Base-by-base conservation (phyloP, 192 early-diverging fungal genomes). In the Linnemannia exigua region DNA sequence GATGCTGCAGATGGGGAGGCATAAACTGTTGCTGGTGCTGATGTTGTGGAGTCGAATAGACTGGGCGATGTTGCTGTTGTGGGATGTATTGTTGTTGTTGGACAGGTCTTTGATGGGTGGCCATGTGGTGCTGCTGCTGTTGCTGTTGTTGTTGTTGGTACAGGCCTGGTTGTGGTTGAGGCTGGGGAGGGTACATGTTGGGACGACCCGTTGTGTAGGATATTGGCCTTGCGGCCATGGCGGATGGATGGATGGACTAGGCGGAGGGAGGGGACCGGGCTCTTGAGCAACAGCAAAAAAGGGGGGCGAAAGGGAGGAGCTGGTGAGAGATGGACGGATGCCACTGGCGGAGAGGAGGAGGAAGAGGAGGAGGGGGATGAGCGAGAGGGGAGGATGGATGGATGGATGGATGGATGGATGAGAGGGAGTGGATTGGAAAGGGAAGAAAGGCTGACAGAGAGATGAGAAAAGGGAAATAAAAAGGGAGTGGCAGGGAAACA, bases 171-270 rank as follows among this genome's bases (percentile, higher is more conserved):
- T 82, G 80, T 20, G 73, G 82, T 36, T 83, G 80, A 20, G 80
- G 72, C 70, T 78, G 76, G 11, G 82, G 63, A 38, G 82, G 82
- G 46, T 85, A 79, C 77, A 85, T 72, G 70, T 73, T 77, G 44
- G 77, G 82, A 38, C 82, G 82, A n/a, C 58, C 82, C 82, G 28
- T 38, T 67, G 74, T 63, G 58, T 79, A 79, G 52, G 77, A 74
- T 74, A 85, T 79, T 48, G 82, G 82, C 77, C 82, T 36, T 28
- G 82, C 82, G 63, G 82, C 82, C 77, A 85, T 85, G 11, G 73
- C 17, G 61, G 17, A 31, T 63, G 61, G 58, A 44, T 31, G 61
- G 17, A 31, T 63, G 61, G 58, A 44, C 44, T 22, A 33, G 46
- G 50, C 11, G n/a, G 38, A 48, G 70, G 22, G 36, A 46, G 46